Evolutionary conservation across 2,329 filamentous ascomycete genomes (phyloP), one percentile per base, ranked within the genome.

Genomic region (Colletotrichum spaethianum): DNA sequence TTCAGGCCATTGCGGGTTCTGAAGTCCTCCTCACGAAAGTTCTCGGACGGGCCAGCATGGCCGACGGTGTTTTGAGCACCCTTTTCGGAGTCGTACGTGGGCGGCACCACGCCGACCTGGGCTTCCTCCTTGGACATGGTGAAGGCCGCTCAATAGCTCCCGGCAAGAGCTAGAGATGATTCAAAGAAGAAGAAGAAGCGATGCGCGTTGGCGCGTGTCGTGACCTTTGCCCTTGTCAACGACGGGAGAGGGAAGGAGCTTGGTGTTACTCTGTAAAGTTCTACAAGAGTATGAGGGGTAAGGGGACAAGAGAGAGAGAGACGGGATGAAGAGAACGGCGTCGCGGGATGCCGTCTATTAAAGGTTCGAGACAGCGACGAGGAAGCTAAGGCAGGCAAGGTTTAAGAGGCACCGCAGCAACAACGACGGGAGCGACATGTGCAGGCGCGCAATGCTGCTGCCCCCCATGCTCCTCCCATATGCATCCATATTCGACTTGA

Each of bases 1-100:
- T 79, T 83, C 56, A 84, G 71, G 66, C 82, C 82, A 66, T 80
- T 82, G 66, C 82, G 79, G 44, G 82, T 84, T 75, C 77, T 75
- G 73, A 80, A 83, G 72, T 78, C 74, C 62, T 79, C 79, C 20
- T 82, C 77, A 53, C 77, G 78, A 63, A 77, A 75, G 44, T 66
- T 68, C 20, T 72, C 67, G 60, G 72, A 69, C 33, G 62, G 66
- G n/a, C 69, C 56, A 40, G 53, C 64, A 40, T 71, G 55, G 40
- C 70, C 69, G 28, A 23, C 60, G 16, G 66, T 40, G 31, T 74
- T 50, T 33, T 60, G 33, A 26, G 61, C 44, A 55, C 66, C 67
- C 74, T 77, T 77, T 28, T 77, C 75, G 48, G 72, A 61, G 46
- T 74, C 73, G 64, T 73, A 73, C 46, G 70, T 71, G 23, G 69